phyloP scores from a whole-genome alignment of 352 stramenopile species.

The Phytopythium ostracodes region DNA sequence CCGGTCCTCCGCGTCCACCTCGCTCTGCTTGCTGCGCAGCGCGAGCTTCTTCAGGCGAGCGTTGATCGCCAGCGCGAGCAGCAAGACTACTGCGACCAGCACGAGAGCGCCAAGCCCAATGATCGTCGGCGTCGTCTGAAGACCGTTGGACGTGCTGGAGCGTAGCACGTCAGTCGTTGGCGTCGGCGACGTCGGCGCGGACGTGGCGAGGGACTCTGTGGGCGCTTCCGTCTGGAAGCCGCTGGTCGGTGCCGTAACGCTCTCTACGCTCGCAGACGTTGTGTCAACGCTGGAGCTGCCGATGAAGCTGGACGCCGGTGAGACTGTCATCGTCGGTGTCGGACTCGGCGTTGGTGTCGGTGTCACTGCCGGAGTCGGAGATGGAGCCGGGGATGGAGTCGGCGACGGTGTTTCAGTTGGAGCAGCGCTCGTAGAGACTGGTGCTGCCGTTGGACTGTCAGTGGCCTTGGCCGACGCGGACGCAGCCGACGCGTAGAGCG shows the following conservation, averaged over 20 bases:
- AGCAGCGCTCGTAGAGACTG: constrained; percentile 7
- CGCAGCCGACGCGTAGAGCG: background rate
- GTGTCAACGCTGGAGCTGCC: constrained; percentile 7
- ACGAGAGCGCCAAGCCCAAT: background rate
- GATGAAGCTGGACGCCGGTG: background rate
- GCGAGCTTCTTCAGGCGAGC: constrained; percentile 1
- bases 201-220: background rate
- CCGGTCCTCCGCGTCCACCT: background rate
- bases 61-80: background rate
- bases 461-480: constrained; percentile 4
- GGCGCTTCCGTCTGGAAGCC: background rate
- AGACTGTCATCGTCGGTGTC: background rate
- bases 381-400: constrained; percentile 7
- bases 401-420: constrained; percentile 11
- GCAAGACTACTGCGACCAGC: background rate
- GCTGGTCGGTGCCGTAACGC: background rate
- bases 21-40: constrained; percentile 2
- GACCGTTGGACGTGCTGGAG: background rate
- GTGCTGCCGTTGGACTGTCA: constrained; percentile 5
- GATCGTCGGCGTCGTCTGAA: constrained; percentile 1
- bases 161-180: background rate
- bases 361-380: too few relatives aligned
- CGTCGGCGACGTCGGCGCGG: background rate
- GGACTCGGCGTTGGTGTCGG: constrained; percentile 8
- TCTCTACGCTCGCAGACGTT: background rate